Conservation (phyloP, 768 basidiomycete species). For the Lactarius evosmus region DNA sequence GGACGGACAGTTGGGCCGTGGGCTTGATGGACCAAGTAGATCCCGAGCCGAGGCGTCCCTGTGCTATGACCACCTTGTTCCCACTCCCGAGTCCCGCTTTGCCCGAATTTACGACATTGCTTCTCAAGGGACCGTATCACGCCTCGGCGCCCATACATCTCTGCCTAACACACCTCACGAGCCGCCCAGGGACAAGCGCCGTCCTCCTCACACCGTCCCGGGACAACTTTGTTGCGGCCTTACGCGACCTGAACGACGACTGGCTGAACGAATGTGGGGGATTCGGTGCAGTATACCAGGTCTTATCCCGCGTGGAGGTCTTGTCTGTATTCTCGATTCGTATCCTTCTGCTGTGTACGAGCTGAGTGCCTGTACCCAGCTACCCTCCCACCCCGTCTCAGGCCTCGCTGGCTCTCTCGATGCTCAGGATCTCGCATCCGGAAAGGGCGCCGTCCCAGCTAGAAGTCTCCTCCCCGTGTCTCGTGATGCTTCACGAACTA, state of each 20-base stretch:
- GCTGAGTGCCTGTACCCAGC: conserved; percentile 5
- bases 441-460: conserved; percentile 2
- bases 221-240: conserved; percentile 38
- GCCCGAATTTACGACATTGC: conserved; percentile 55
- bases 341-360: neutral
- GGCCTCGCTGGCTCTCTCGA: conserved; percentile 23
- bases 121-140: conserved; percentile 61
- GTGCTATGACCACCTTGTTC: conserved; percentile 35
- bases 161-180: conserved; percentile 47
- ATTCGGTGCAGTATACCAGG: conserved; percentile 30
- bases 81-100: conserved; percentile 43
- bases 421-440: conserved; percentile 17
- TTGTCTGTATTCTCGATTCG: conserved; percentile 45
- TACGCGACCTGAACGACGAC: conserved; percentile 50
- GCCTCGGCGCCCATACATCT: conserved; percentile 70
- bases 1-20: neutral
- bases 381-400: conserved; percentile 22
- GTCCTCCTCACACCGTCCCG: conserved; percentile 57
- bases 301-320: conserved; percentile 38
- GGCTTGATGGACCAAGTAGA: neutral
- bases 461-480: conserved; percentile 15
- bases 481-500: conserved; percentile 26
- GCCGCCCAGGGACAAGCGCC: conserved; percentile 36
- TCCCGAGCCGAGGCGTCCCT: neutral
- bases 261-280: conserved; percentile 36